phyloP scores from a whole-genome alignment of 2,329 filamentous ascomycete species.

The Dactylonectria estremocensis region DNA sequence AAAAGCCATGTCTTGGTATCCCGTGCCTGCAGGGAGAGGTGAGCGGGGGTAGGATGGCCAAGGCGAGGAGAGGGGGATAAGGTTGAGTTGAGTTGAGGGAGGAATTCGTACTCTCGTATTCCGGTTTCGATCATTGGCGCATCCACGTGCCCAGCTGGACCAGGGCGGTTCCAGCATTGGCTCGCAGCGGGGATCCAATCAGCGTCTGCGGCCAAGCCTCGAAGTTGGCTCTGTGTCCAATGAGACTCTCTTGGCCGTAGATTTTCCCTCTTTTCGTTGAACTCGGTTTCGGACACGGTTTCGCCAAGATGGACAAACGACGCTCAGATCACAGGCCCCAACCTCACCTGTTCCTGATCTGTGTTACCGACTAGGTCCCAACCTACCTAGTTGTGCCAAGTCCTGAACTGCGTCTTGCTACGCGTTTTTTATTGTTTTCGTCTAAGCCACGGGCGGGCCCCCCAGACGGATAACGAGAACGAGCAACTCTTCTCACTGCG shows the following conservation, averaged over 20 bases:
- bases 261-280: neutral
- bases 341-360: too few species aligned
- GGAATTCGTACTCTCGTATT: conserved; percentile 48
- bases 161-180: conserved; percentile 21
- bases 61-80: conserved; percentile 23
- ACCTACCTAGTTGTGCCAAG: neutral
- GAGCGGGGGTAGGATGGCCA: too few species aligned
- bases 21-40: neutral
- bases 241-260: neutral
- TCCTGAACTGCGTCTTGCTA: neutral
- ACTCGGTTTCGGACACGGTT: too few species aligned
- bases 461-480: neutral
- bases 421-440: neutral
- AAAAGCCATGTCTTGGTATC: neutral
- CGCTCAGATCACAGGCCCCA: too few species aligned
- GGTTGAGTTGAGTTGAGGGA: conserved; percentile 32
- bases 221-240: neutral
- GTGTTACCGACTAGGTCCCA: too few species aligned
- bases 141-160: conserved; percentile 24
- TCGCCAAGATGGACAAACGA: neutral
- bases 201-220: conserved; percentile 14
- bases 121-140: conserved; percentile 31
- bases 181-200: conserved; percentile 23
- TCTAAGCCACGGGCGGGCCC: conserved; percentile 1
- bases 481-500: neutral